A percentile compares a stretch with the other conserved stretches of the same genome.
Conservation (phyloP, 805 yeast genomes). For the Metschnikowia similis region DNA sequence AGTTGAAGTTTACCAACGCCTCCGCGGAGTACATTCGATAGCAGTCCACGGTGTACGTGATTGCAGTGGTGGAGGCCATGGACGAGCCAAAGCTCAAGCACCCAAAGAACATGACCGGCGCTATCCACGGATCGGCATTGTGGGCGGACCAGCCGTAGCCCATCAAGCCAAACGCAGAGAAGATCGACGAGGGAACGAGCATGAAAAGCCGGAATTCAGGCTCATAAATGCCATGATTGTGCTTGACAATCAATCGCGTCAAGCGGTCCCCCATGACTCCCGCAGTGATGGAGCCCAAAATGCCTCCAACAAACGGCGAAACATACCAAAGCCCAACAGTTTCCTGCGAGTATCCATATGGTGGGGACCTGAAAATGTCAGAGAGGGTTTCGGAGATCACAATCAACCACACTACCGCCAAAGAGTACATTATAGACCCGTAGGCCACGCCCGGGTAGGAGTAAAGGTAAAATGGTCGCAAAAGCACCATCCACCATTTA, state of each 20-base stretch:
- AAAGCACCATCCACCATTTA: conserved; percentile 51
- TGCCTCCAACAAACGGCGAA: conserved; percentile 55
- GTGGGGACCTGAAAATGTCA: conserved; percentile 41
- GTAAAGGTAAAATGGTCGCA: conserved; percentile 50
- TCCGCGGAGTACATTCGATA: conserved; percentile 57
- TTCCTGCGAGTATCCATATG: conserved; percentile 43
- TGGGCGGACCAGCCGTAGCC: conserved; percentile 62
- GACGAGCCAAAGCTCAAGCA: conserved; percentile 57
- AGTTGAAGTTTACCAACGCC: conserved; percentile 52
- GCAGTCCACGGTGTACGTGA: conserved; percentile 55
- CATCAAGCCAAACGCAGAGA: conserved; percentile 49
- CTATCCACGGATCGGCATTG: conserved; percentile 48
- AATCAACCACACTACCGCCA: conserved; percentile 63
- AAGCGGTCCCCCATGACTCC: conserved; percentile 48
- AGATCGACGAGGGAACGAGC: conserved; percentile 45
- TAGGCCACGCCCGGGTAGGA: conserved; percentile 50
- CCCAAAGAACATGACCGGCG: conserved; percentile 54
- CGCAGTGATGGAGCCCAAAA: conserved; percentile 51
- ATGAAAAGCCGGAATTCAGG: conserved; percentile 58
- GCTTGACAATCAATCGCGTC: conserved; percentile 41
- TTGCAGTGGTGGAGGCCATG: conserved; percentile 57
- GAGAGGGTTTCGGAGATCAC: conserved; percentile 55
- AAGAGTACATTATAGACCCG: conserved; percentile 48
- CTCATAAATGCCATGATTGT: conserved; percentile 54
- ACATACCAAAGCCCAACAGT: conserved; percentile 52